Evolutionary conservation across 805 yeast genomes (phyloP).

Genomic region (Metschnikowia peoriensis): DNA sequence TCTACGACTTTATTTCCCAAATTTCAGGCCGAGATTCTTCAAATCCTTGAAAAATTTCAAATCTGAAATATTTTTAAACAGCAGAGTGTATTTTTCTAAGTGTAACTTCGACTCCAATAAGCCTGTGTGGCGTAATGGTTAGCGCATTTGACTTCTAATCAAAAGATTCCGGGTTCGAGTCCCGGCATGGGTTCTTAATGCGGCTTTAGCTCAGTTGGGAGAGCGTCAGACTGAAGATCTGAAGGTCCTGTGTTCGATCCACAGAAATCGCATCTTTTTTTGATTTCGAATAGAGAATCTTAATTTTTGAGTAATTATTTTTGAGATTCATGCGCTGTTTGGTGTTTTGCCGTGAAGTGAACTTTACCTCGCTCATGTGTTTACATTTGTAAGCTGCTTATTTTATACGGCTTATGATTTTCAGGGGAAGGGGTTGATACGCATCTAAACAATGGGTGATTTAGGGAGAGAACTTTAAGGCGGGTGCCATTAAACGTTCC

Average conservation of each 20-base stretch:
- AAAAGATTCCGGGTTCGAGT: conserved; percentile 23
- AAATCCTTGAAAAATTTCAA: neutral
- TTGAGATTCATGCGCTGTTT: too few species aligned
- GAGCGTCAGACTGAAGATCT: conserved; percentile 25
- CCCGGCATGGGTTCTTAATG: conserved; percentile 22
- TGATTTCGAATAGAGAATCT: conserved; percentile 14
- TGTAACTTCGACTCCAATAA: neutral
- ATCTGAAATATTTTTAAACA: neutral
- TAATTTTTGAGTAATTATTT: conserved; percentile 3
- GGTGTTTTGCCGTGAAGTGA: too few species aligned
- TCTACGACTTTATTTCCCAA: too few species aligned
- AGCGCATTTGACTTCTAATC: conserved; percentile 22
- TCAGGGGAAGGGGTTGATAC: too few species aligned
- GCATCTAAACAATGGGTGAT: too few species aligned
- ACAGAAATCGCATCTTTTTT: conserved; percentile 27
- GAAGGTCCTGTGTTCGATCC: conserved; percentile 29
- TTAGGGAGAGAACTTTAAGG: neutral
- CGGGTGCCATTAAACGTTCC: too few species aligned
- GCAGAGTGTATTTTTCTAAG: neutral
- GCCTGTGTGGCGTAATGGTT: conserved; percentile 24
- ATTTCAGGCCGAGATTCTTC: too few species aligned
- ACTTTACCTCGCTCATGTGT: too few species aligned
- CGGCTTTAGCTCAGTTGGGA: conserved; percentile 39
- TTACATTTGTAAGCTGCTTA: too few species aligned
- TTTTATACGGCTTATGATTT: too few species aligned